Evolutionary conservation across 2,329 filamentous ascomycete genomes (phyloP).

Genomic region (Fusarium torreyae): DNA sequence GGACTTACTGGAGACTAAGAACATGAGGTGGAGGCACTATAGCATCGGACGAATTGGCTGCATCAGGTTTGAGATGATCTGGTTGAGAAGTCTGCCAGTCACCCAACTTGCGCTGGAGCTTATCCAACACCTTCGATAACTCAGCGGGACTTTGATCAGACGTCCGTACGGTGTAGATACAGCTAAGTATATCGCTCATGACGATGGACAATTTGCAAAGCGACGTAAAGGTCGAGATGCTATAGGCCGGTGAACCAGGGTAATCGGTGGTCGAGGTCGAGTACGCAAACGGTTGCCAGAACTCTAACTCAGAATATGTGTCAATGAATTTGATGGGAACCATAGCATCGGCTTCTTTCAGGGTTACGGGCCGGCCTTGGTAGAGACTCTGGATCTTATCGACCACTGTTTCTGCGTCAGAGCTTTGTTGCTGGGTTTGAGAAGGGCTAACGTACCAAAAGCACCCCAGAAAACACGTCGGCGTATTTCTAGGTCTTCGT

Average conservation of each 20-base stretch:
- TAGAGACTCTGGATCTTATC: slow-evolving; percentile 71
- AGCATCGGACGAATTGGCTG: slow-evolving; percentile 37
- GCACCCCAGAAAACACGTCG: slow-evolving; percentile 45
- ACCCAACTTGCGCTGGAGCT: slow-evolving; percentile 59
- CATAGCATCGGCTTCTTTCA: slow-evolving; percentile 62
- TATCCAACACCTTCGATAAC: slow-evolving; percentile 55
- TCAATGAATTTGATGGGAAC: slow-evolving; percentile 65
- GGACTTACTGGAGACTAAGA: slow-evolving; percentile 56
- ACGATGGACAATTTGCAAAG: slow-evolving; percentile 22
- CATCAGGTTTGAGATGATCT: slow-evolving; percentile 58
- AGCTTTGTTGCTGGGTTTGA: fast-evolving
- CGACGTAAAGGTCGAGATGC: slow-evolving; percentile 47
- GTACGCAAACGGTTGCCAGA: slow-evolving; percentile 62
- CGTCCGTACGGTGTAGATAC: slow-evolving; percentile 62
- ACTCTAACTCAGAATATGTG: slow-evolving; percentile 67
- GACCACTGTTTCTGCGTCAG: slow-evolving; percentile 7
- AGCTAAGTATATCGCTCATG: slow-evolving; percentile 62
- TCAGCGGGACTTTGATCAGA: slow-evolving; percentile 54
- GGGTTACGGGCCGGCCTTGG: slow-evolving; percentile 65
- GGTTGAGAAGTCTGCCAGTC: slow-evolving; percentile 61
- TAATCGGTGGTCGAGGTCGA: slow-evolving; percentile 19
- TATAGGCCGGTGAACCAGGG: slow-evolving; percentile 50
- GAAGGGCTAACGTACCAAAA: background rate
- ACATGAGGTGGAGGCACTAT: slow-evolving; percentile 60
- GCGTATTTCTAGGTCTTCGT: slow-evolving; percentile 40